Conservation (phyloP, 2,329 filamentous ascomycete genomes). For the Diaporthe sp. region DNA sequence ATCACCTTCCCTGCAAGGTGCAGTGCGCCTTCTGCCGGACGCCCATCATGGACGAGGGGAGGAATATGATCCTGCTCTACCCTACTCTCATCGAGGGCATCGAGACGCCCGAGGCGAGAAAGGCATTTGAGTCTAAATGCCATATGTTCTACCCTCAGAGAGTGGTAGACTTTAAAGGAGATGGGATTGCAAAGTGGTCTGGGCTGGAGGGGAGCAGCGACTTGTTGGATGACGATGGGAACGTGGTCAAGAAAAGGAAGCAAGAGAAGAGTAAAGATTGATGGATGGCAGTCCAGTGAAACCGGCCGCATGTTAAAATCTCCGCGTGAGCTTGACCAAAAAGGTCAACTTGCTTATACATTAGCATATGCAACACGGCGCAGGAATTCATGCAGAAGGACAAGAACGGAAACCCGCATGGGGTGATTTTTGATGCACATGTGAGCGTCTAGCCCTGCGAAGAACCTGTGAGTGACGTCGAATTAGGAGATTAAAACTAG, state of each 20-base stretch:
- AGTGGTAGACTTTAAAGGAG: conserved; percentile 78
- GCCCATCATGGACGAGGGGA: conserved; percentile 89
- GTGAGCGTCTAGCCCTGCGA: not conserved
- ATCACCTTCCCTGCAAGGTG: conserved; percentile 85
- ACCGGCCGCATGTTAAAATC: not conserved
- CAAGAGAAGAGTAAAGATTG: not conserved
- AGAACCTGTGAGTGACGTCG: not conserved
- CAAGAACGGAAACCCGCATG: not conserved
- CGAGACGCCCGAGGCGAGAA: conserved; percentile 66
- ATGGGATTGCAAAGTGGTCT: conserved; percentile 84
- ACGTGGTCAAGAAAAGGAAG: conserved; percentile 38
- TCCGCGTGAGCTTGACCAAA: not conserved
- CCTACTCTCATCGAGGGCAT: conserved; percentile 79
- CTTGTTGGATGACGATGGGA: conserved; percentile 47
- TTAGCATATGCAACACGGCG: not conserved
- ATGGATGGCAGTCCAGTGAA: not conserved
- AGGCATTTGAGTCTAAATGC: conserved; percentile 76
- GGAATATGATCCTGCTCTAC: conserved; percentile 87
- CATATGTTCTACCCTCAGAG: conserved; percentile 88
- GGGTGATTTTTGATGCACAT: not conserved
- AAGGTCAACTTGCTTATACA: not conserved
- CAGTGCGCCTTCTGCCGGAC: conserved; percentile 81
- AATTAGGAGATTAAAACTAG: conserved; percentile 4
- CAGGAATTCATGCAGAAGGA: not conserved
- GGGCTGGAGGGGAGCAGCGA: conserved; percentile 68